Evolutionary conservation across 2,329 filamentous ascomycete species (phyloP).

Genomic region (Aureobasidium sp.): DNA sequence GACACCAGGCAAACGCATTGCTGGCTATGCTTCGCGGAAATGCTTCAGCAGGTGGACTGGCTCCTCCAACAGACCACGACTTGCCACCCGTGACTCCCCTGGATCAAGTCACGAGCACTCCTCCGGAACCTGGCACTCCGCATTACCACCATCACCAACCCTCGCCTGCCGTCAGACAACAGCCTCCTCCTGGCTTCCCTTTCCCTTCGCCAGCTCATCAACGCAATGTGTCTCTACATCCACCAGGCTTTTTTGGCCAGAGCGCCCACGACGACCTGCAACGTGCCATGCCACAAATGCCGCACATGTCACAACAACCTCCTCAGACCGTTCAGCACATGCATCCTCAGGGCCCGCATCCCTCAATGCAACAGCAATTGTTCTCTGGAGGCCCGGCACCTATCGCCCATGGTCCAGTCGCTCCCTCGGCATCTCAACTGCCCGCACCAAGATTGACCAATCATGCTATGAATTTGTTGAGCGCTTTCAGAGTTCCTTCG

Average conservation of each 20-base stretch:
- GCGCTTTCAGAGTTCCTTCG: constrained; percentile 45
- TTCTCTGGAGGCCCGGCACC: constrained; percentile 21
- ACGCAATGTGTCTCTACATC: constrained; percentile 30
- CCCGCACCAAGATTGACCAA: constrained; percentile 52
- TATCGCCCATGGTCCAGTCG: constrained; percentile 35
- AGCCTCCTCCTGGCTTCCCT: constrained; percentile 45
- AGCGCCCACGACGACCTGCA: constrained; percentile 3
- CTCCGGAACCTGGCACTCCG: constrained; percentile 50
- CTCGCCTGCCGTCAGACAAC: constrained; percentile 42
- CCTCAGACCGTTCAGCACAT: constrained; percentile 3
- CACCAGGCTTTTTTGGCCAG: constrained; percentile 20
- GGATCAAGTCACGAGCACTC: constrained; percentile 47
- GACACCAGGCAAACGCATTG: constrained; percentile 44
- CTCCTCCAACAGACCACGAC: constrained; percentile 20
- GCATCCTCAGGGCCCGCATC: constrained; percentile 14
- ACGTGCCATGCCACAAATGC: constrained; percentile 7
- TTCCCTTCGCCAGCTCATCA: constrained; percentile 31
- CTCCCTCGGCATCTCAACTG: constrained; percentile 51
- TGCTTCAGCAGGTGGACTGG: constrained; percentile 25
- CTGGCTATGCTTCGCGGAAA: constrained; percentile 48
- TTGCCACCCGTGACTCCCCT: constrained; percentile 37
- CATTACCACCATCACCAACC: constrained; percentile 42
- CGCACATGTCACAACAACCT: constrained; percentile 13
- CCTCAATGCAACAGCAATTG: constrained; percentile 21
- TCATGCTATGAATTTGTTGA: constrained; percentile 52